These are phyloP conservation scores for Vitis hybrid DNA, from an alignment of 177 flowering plant genomes.

Conservation along the genomic window DNA sequence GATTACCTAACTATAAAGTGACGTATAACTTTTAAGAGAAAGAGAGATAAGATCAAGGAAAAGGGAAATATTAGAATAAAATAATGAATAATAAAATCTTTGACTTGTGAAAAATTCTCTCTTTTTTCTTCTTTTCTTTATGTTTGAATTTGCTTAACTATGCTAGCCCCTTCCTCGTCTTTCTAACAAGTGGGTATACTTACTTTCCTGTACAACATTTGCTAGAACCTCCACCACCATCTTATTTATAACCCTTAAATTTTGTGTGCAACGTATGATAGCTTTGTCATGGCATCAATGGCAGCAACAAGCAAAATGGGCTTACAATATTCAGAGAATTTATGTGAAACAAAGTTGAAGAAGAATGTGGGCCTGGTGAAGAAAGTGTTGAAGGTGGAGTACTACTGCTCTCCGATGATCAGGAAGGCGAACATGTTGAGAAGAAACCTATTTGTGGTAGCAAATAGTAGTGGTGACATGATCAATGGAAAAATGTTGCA, in stretches of 20 bases:
- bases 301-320: slow-evolving; percentile 11
- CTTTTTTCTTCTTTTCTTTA: background rate
- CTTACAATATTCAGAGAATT: background rate
- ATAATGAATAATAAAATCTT: background rate
- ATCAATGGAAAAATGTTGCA: slow-evolving; percentile 55
- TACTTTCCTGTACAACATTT: slow-evolving; percentile 1
- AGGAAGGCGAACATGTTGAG: too few relatives aligned
- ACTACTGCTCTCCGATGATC: background rate
- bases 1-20: too few relatives aligned
- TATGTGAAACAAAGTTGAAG: slow-evolving; percentile 3
- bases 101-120: background rate
- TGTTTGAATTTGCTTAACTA: background rate
- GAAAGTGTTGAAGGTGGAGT: background rate
- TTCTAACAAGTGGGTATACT: slow-evolving; percentile 17
- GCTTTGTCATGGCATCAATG: slow-evolving; percentile 16
- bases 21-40: too few relatives aligned
- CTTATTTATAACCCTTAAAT: background rate
- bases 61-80: too few relatives aligned
- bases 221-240: background rate
- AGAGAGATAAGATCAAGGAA: too few relatives aligned
- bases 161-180: background rate
- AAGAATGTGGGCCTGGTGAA: background rate
- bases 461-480: slow-evolving; percentile 19
- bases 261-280: background rate
- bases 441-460: slow-evolving; percentile 1